Percentiles rank a stretch among this genome's conserved stretches.
These are phyloP conservation scores for Penicillium sp. DNA, from an alignment of 2,329 filamentous ascomycete genomes.

Conservation along the genomic window DNA sequence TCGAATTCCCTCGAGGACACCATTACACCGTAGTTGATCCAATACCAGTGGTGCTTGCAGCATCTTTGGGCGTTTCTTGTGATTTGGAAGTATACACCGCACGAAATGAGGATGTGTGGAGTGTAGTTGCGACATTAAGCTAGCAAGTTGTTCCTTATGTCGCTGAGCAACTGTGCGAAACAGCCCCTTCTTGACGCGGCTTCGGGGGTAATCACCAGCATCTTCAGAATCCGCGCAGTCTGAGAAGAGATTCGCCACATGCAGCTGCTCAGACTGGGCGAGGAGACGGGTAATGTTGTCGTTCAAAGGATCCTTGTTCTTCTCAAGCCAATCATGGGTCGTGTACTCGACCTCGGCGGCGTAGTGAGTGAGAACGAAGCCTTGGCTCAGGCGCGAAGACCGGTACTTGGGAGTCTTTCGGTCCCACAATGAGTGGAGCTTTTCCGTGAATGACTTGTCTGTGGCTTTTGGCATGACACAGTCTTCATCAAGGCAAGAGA, in stretches of 20 bases:
- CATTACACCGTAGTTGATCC: conserved; percentile 96
- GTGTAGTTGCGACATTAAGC: conserved; percentile 87
- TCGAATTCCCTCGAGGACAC: conserved; percentile 96
- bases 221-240: conserved; percentile 86
- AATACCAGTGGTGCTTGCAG: conserved; percentile 89
- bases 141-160: conserved; percentile 98
- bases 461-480: conserved; percentile 99
- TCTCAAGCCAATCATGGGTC: conserved; percentile 92
- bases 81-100: conserved; percentile 94
- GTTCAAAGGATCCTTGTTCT: conserved; percentile 97
- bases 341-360: conserved; percentile 97
- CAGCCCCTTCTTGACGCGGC: conserved; percentile 90
- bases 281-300: conserved; percentile 93
- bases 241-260: conserved; percentile 78
- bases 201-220: conserved; percentile 61
- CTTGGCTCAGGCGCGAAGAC: conserved; percentile 79
- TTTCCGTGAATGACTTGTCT: conserved; percentile 94
- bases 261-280: conserved; percentile 74
- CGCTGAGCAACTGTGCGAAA: conserved; percentile 95
- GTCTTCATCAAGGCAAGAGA: conserved; percentile 96
- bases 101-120: conserved; percentile 98
- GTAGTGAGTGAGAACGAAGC: conserved; percentile 95
- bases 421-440: conserved; percentile 95
- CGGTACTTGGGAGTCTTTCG: conserved; percentile 93
- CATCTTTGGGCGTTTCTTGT: conserved; percentile 94